Evolutionary conservation across 1,139 yeast genomes (phyloP), one percentile per base, ranked within the genome.

Genomic region (Suhomyces chickasaworum): DNA sequence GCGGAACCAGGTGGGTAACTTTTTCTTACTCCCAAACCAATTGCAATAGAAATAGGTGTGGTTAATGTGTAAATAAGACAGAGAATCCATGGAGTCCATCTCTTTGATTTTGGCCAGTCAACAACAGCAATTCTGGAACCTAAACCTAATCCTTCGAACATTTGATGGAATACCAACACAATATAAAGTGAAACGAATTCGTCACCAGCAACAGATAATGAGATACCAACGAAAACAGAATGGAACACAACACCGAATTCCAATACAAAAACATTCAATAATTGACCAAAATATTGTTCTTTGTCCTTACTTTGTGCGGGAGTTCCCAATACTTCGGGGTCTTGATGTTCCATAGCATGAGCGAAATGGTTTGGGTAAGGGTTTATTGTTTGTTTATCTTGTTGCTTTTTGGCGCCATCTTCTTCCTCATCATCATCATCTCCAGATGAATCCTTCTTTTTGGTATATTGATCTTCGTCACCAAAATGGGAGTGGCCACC

Each of bases 101-200:
- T 57, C 59, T 66, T 65, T 7, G 64, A 51, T 22, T 66, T 62
- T 23, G 88, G 86, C 90, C 93, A 88, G 31, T 77, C 71, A 4
- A 88, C 81, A 20, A 80, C 76, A 1, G 96, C 89, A 47, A 90
- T 76, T 64, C 97, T 80, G 7, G 96, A 80, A 44, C 97, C 97
- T 57, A 90, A 75, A 57, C 97, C 97, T 46, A 90, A 75, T 46
- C 97, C 97, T 73, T 90, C 97, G 64, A 90, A 90, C 71, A 86
- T 78, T 69, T 90, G 97, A 68, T 90, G 97, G 79, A 90, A 90
- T 2, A 87, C 84, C 45, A 90, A 66, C 15, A 89, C 97, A 56
- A 86, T 78, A 66, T 87, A 90, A 42, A 90, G 72, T 2, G 90
- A 80, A 44, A 73, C 78, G 63, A 89, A 89, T 63, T 89, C 96